These are phyloP conservation scores for Arthrinium phaeospermum DNA, from an alignment of 2,329 filamentous ascomycete genomes.

Conservation along the genomic window DNA sequence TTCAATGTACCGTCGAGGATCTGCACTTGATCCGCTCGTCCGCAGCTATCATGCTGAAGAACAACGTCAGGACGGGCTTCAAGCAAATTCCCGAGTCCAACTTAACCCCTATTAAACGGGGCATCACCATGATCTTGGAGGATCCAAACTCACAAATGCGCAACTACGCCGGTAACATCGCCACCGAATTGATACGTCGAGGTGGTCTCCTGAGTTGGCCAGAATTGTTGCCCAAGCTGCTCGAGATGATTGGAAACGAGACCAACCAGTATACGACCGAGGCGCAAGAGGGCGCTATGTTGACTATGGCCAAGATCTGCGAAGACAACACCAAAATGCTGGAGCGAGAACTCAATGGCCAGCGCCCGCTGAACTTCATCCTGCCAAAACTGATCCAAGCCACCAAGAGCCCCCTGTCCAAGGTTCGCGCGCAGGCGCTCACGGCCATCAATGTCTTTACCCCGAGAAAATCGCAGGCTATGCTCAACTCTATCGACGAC, in stretches of 20 bases:
- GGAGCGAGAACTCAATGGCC: slow-evolving; percentile 85
- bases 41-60: slow-evolving; percentile 94
- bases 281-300: slow-evolving; percentile 92
- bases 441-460: slow-evolving; percentile 92
- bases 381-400: slow-evolving; percentile 91
- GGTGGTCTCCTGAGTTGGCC: slow-evolving; percentile 92
- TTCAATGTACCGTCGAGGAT: slow-evolving; percentile 63
- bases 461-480: slow-evolving; percentile 79
- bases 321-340: slow-evolving; percentile 91
- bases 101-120: slow-evolving; percentile 78
- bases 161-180: slow-evolving; percentile 88
- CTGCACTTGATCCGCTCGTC: slow-evolving; percentile 83
- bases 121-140: slow-evolving; percentile 78
- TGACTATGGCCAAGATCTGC: slow-evolving; percentile 91
- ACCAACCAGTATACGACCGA: slow-evolving; percentile 70
- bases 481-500: slow-evolving; percentile 79
- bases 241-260: slow-evolving; percentile 78
- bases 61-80: slow-evolving; percentile 80
- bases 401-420: slow-evolving; percentile 75
- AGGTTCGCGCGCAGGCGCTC: slow-evolving; percentile 80
- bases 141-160: slow-evolving; percentile 84
- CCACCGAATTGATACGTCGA: slow-evolving; percentile 86
- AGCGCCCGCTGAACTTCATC: slow-evolving; percentile 85
- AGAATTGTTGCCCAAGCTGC: slow-evolving; percentile 81
- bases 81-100: slow-evolving; percentile 76